Percentiles rank a stretch among this genome's conserved stretches.
Evolutionary conservation across 225 moss, liverwort and hornwort species (phyloP).

Genomic region (Lunularia cruciata): DNA sequence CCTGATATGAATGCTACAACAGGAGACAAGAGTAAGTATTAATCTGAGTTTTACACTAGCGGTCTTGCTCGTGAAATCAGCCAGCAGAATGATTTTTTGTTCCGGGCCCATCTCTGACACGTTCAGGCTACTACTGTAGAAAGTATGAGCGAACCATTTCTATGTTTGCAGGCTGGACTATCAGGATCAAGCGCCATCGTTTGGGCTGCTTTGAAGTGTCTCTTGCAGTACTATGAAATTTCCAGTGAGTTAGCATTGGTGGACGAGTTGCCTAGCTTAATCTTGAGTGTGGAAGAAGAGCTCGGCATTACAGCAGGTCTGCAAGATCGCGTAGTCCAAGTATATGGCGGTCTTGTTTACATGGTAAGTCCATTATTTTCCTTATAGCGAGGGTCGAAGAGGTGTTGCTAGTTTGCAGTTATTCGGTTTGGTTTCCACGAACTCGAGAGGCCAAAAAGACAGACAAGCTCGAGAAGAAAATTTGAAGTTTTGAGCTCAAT

Average conservation of each 20-base stretch:
- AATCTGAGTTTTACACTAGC: neutral
- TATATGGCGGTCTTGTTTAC: constrained; percentile 93
- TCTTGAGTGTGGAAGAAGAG: constrained; percentile 86
- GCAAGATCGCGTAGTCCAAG: constrained; percentile 95
- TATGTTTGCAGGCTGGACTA: constrained; percentile 65
- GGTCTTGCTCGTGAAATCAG: neutral
- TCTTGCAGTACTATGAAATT: constrained; percentile 74
- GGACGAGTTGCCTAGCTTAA: constrained; percentile 75
- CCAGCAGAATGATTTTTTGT: neutral
- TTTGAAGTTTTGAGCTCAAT: too few relatives aligned
- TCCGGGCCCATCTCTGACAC: neutral
- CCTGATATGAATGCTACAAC: too few relatives aligned
- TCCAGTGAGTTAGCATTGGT: constrained; percentile 36
- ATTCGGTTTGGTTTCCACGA: neutral
- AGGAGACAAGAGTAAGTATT: neutral
- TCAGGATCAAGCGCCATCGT: constrained; percentile 99
- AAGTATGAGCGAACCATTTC: neutral
- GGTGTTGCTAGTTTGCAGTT: neutral
- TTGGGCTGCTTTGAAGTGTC: constrained; percentile 83
- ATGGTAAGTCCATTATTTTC: constrained; percentile 54
- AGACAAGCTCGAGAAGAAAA: too few relatives aligned
- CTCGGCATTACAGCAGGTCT: constrained; percentile 97
- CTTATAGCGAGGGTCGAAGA: neutral
- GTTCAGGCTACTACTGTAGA: neutral
- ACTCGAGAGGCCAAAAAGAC: too few relatives aligned